A percentile compares a stretch with the other conserved stretches of the same genome.
These are phyloP conservation scores for Alternaria conjuncta DNA, from an alignment of 2,329 filamentous ascomycete species.

Conservation along the genomic window DNA sequence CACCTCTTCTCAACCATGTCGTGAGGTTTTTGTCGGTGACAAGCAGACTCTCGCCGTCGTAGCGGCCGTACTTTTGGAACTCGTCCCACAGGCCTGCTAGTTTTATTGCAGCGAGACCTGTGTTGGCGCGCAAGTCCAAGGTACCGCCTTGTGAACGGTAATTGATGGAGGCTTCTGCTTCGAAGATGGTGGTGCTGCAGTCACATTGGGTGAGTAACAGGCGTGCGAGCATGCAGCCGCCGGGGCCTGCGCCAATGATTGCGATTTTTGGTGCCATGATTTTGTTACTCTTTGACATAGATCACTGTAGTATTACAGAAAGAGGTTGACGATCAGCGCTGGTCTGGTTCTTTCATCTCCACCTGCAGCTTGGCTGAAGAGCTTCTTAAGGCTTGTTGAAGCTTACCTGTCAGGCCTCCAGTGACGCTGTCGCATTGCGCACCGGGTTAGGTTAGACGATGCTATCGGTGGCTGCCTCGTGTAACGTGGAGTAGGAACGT, in stretches of 20 bases:
- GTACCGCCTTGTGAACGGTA: conserved; percentile 52
- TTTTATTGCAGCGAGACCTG: conserved; percentile 59
- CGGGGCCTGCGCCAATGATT: conserved; percentile 50
- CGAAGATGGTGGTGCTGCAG: conserved; percentile 58
- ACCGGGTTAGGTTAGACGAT: no score
- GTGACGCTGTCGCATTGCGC: background rate
- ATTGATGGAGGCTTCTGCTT: conserved; percentile 41
- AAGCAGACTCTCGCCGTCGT: conserved; percentile 52
- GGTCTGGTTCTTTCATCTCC: background rate
- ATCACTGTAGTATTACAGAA: background rate
- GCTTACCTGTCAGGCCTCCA: background rate
- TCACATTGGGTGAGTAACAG: conserved; percentile 54
- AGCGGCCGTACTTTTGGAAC: conserved; percentile 53
- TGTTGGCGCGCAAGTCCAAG: conserved; percentile 60
- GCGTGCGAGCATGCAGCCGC: conserved; percentile 60
- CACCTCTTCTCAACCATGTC: conserved; percentile 27
- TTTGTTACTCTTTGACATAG: background rate
- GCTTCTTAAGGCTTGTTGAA: background rate
- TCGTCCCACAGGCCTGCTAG: conserved; percentile 58
- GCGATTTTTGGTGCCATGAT: conserved; percentile 39
- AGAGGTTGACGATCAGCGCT: background rate
- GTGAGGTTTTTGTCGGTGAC: conserved; percentile 48
- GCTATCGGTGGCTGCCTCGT: background rate
- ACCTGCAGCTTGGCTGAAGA: background rate
- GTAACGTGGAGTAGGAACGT: background rate